Conservation (phyloP, 495 filamentous ascomycete genomes). For the Penicillium pulvis region DNA sequence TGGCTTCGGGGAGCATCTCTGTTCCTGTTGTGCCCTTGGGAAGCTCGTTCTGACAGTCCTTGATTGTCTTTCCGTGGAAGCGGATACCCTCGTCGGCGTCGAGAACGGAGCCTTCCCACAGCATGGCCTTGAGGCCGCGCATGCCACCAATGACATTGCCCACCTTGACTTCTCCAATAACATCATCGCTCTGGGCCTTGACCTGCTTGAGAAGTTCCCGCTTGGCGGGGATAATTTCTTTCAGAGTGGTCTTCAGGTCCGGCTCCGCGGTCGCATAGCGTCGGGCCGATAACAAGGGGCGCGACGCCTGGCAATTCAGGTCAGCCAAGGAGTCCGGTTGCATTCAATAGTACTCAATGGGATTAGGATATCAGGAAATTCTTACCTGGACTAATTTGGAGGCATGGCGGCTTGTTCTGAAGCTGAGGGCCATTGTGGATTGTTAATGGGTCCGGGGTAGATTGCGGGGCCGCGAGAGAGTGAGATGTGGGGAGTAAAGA, state of each 20-base stretch:
- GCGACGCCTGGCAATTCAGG: conserved; percentile 21
- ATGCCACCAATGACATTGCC: conserved; percentile 94
- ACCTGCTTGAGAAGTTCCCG: conserved; percentile 89
- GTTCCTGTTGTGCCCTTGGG: conserved; percentile 91
- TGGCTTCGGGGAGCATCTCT: conserved; percentile 99
- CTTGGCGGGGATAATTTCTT: conserved; percentile 84
- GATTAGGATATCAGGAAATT: not conserved
- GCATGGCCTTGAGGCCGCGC: conserved; percentile 96
- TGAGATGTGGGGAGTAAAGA: not conserved
- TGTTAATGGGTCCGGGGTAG: conserved; percentile 24
- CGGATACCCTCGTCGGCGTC: conserved; percentile 97
- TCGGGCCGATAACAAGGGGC: conserved; percentile 32
- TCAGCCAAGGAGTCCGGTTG: not conserved
- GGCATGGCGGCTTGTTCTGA: conserved; percentile 44
- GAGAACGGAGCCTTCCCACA: conserved; percentile 98
- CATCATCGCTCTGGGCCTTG: conserved; percentile 80
- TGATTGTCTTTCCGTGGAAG: conserved; percentile 97
- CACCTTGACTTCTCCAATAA: conserved; percentile 90
- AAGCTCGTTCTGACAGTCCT: conserved; percentile 91
- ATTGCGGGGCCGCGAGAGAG: conserved; percentile 20
- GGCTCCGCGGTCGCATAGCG: conserved; percentile 68
- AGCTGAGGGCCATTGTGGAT: conserved; percentile 35
- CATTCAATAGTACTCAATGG: not conserved
- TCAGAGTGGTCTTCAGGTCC: conserved; percentile 83
- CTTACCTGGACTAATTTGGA: conserved; percentile 42